Evolutionary conservation across 805 yeast genomes (phyloP).

Genomic region (Candida chauliodis): DNA sequence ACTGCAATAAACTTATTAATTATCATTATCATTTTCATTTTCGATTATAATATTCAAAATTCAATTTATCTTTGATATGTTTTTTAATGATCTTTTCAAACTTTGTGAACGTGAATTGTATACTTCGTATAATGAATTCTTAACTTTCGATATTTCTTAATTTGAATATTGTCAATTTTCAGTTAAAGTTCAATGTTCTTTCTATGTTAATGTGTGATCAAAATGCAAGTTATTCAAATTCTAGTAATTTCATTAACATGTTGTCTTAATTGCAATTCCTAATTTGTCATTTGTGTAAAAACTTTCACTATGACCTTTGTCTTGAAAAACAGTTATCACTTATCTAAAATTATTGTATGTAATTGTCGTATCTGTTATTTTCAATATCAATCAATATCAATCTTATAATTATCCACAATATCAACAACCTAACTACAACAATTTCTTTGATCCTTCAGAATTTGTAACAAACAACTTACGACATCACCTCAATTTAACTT

Average conservation of each 20-base stretch:
- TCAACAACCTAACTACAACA: too few species aligned
- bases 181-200: too few species aligned
- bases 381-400: too few species aligned
- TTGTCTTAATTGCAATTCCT: background rate
- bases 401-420: too few species aligned
- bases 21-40: too few species aligned
- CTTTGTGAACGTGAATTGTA: background rate
- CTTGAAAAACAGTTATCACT: background rate
- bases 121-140: background rate
- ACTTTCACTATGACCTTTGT: background rate
- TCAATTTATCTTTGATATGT: background rate
- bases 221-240: background rate
- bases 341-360: background rate
- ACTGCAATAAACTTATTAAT: background rate
- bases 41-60: background rate
- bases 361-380: too few species aligned
- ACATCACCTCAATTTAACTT: too few species aligned
- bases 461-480: too few species aligned
- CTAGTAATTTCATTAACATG: background rate
- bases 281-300: background rate
- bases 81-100: too few species aligned
- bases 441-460: too few species aligned
- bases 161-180: too few species aligned
- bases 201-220: background rate
- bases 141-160: too few species aligned